Base-by-base conservation (phyloP, 495 filamentous ascomycete species). In the Tuber magnatum region DNA sequence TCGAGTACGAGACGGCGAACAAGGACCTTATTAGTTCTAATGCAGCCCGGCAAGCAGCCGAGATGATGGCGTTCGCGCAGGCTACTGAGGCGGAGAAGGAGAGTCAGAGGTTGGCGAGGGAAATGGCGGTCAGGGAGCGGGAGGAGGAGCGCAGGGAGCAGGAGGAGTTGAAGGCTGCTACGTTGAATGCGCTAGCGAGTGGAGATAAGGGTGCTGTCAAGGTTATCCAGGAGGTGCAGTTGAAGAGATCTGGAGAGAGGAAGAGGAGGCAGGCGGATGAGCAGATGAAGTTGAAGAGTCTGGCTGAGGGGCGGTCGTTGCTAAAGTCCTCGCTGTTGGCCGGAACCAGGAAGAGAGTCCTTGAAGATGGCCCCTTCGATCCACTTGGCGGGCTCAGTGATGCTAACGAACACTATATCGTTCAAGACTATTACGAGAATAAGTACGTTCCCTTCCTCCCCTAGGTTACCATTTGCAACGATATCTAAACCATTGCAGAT, bases 291-390 rank as follows among this genome's bases (percentile, higher is more conserved):
- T 86, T 86, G 44, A 86, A 89, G 44, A 85, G 87, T 28, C 86
- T 88, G 76, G 85, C 84, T 68, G 85, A 86, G 42, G 79, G 85
- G 85, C 70, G 85, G 42, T 83, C 81, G 69, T 85, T 80, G 51
- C 81, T 85, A 68, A 83, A 86, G 75, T 86, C 85, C 16, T 85
- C 86, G 71, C 81, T 89, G 76, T 85, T 88, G 56, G 84, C 83
- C 71, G 73, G 91, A 76, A 81, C 85, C 72, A 74, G 86, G 75
- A 84, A 85, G 74, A 86, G 84, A 24, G 86, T 88, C 1, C 86
- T 87, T 71, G 87, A 87, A n/a, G 90, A 92, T 81, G 89, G 91
- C 75, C 89, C 92, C 2, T 97, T 95, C 83, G 94, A 98, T 87
- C 91, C 94, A 2, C 95, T 97, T 81, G 93, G 89, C 9, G 94